Evolutionary conservation across 179 eudicot genomes (phyloP), one percentile per base, ranked within the genome.

Genomic region (Carnegiea gigantea): DNA sequence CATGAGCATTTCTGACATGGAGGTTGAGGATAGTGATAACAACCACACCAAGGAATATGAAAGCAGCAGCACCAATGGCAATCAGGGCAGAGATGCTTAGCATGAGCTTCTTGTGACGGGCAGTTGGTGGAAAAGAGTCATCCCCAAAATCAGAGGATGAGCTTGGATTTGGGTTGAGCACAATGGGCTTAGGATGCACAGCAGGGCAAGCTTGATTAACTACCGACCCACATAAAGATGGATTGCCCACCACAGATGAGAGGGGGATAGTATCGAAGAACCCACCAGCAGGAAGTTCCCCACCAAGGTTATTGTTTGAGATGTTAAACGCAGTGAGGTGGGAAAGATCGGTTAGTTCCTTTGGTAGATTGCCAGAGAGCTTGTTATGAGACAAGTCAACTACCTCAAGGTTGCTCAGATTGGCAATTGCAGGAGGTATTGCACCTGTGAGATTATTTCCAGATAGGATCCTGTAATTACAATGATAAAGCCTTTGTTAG

Each of bases 111-210:
- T 91, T 92, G 75, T 86, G 94, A 71, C 70, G 88, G 75, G 89
- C 40, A 82, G 88, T 88, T 20, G 84, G 59, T 26, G 97, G 85
- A 72, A 84, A 78, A 10, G 91, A 76, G 38, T 82, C 87, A 14
- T 86, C 89, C 28, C 78, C 84, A 9, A 95, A 80, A 30, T 85
- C 84, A 13, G 96, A 81, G 30, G 97, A 87, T 1, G 93, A 87
- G 86, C 93, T 91, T 1, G 98, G 98, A 85, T 95, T 91, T 2
- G 98, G 98, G 85, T 95, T 95, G 26, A 95, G 92, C 67, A 95
- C 98, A 70, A 95, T 90, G 12, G 98, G 98, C 79, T 95, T 95
- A 21, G 95, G 98, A 74, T 92, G 98, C 83, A 90, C 91, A 53
- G 94, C 86, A 51, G 95, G 94, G 81, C 98, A 95, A 17, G 94